phyloP scores from a whole-genome alignment of 1,139 yeast species.

The Kluyveromyces marxianus region DNA sequence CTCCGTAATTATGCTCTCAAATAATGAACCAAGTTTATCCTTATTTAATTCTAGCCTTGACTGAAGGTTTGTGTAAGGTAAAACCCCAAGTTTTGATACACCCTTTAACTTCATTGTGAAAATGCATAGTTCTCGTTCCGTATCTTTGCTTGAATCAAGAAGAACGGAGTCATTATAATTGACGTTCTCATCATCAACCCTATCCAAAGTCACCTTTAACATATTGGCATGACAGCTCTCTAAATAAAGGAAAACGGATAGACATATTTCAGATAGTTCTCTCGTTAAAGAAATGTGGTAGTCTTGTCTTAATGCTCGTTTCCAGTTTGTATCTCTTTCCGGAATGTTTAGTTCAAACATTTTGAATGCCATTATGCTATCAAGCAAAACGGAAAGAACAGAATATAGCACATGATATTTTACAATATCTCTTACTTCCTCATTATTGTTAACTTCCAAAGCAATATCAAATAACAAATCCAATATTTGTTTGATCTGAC shows the following conservation, averaged over 20 bases:
- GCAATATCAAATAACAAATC: constrained; percentile 10
- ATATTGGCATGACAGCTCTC: constrained; percentile 28
- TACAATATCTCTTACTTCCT: constrained; percentile 1
- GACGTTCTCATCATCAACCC: constrained; percentile 53
- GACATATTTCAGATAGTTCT: not conserved
- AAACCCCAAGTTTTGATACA: constrained; percentile 36
- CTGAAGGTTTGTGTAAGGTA: constrained; percentile 27
- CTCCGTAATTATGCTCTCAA: constrained; percentile 26
- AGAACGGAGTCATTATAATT: constrained; percentile 37
- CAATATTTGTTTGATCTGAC: constrained; percentile 4
- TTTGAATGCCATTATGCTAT: constrained; percentile 27
- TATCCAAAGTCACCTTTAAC: constrained; percentile 38
- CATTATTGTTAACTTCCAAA: constrained; percentile 7
- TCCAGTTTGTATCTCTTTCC: constrained; percentile 20
- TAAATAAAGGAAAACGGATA: constrained; percentile 26
- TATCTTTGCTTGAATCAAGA: constrained; percentile 23
- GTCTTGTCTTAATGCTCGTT: constrained; percentile 10
- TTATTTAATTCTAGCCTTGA: constrained; percentile 44
- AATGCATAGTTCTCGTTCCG: constrained; percentile 40
- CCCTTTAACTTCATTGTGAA: constrained; percentile 44
- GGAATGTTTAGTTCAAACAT: constrained; percentile 27
- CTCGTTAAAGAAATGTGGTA: constrained; percentile 23
- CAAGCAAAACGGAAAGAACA: constrained; percentile 21
- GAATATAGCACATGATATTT: constrained; percentile 14
- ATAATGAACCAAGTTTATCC: constrained; percentile 39